A percentile compares a stretch with the other conserved stretches of the same genome.
phyloP scores from a whole-genome alignment of 2,329 filamentous ascomycete species.

The Esteya vermicola region DNA sequence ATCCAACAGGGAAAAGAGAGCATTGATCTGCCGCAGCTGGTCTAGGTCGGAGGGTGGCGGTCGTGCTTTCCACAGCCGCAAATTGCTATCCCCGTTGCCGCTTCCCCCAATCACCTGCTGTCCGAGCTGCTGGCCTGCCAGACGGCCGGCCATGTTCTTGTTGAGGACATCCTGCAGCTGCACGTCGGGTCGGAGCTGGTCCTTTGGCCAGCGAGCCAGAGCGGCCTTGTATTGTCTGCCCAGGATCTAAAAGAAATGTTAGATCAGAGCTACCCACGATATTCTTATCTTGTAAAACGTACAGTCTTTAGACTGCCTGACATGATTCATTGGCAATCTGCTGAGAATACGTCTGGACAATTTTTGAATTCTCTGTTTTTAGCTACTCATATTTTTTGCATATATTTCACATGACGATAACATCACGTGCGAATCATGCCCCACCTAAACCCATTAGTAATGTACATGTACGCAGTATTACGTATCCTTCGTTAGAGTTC shows the following conservation, averaged over 20 bases:
- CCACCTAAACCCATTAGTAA: too few relatives aligned
- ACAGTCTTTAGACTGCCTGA: conserved; percentile 1
- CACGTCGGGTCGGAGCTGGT: conserved; percentile 46
- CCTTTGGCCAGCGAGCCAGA: conserved; percentile 47
- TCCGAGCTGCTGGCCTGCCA: conserved; percentile 14
- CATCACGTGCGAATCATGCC: too few relatives aligned
- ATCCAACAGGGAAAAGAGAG: conserved; percentile 42
- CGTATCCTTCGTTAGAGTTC: too few relatives aligned
- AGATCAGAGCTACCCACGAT: neutral
- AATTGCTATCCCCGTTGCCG: neutral
- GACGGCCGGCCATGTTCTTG: conserved; percentile 25
- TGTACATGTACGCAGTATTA: too few relatives aligned
- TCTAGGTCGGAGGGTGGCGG: conserved; percentile 23
- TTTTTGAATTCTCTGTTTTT: neutral
- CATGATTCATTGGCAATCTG: neutral
- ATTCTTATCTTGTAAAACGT: too few relatives aligned
- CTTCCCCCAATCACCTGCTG: neutral
- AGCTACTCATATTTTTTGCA: neutral
- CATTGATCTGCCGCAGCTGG: conserved; percentile 43
- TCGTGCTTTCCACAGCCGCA: neutral
- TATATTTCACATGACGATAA: too few relatives aligned
- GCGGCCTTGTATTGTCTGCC: conserved; percentile 33
- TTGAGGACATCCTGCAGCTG: conserved; percentile 45
- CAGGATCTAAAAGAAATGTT: conserved; percentile 19
- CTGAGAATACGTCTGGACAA: neutral